These are phyloP conservation scores for Trametes elegans DNA, from an alignment of 768 basidiomycete genomes.

Conservation along the genomic window DNA sequence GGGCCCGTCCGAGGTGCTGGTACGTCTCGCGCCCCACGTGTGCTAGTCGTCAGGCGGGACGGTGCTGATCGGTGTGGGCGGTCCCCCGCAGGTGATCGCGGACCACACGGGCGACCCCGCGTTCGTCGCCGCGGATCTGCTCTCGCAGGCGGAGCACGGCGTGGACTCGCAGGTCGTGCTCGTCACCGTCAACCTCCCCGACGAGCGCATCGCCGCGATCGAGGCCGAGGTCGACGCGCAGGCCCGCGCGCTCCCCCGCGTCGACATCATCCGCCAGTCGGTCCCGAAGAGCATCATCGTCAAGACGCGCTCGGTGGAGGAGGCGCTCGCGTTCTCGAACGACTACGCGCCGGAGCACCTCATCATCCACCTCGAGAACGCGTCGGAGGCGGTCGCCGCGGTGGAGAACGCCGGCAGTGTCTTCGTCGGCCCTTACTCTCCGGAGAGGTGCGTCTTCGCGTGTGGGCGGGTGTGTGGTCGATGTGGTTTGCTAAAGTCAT, in stretches of 20 bases:
- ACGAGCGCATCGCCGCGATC: conserved; percentile 63
- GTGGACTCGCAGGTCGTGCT: conserved; percentile 98
- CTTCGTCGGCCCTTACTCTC: conserved; percentile 93
- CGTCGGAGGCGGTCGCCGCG: conserved; percentile 55
- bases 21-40: conserved; percentile 41
- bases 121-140: conserved; percentile 93
- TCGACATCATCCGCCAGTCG: conserved; percentile 88
- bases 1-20: conserved; percentile 95
- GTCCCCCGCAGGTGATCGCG: conserved; percentile 74
- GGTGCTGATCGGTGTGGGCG: not conserved
- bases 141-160: conserved; percentile 98
- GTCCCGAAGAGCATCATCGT: conserved; percentile 91
- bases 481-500: conserved; percentile 4
- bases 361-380: conserved; percentile 82
- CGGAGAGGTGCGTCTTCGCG: conserved; percentile 73
- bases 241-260: conserved; percentile 81
- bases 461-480: not conserved
- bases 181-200: conserved; percentile 70
- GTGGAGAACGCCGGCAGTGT: conserved; percentile 95
- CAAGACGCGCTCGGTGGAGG: conserved; percentile 57
- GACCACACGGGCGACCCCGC: conserved; percentile 83
- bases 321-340: conserved; percentile 89
- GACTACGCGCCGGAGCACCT: conserved; percentile 99
- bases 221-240: conserved; percentile 86
- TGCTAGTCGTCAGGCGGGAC: not conserved